Percentiles rank a stretch among this genome's conserved stretches.
Evolutionary conservation across 2,329 filamentous ascomycete genomes (phyloP).

Genomic region (Xylaria sp.): DNA sequence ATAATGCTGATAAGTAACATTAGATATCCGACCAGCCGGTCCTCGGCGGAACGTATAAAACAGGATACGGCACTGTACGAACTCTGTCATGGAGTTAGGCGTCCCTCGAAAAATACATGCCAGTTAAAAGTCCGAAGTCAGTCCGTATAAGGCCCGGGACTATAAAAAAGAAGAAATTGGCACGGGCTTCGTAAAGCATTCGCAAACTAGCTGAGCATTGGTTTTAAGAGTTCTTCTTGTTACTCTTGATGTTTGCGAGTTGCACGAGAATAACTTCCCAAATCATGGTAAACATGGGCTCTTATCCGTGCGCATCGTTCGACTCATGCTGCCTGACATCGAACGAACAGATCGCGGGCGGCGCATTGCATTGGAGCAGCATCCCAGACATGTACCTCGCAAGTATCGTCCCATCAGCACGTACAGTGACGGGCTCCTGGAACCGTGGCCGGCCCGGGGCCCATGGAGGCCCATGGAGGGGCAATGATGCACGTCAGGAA

Average conservation of each 20-base stretch:
- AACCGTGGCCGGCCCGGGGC: background rate
- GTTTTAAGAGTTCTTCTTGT: background rate
- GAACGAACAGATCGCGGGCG: background rate
- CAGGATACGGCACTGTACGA: slow-evolving; percentile 18
- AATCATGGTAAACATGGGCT: background rate
- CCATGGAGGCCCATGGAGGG: slow-evolving; percentile 7
- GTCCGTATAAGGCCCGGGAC: slow-evolving; percentile 1
- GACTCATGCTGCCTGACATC: background rate
- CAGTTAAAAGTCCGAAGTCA: slow-evolving; percentile 20
- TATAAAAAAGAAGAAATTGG: background rate
- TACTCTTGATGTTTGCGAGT: background rate
- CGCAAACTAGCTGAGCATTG: background rate
- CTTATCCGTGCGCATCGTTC: background rate
- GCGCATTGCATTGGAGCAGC: background rate
- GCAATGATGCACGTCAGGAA: slow-evolving; percentile 8
- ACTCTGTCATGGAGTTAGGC: background rate
- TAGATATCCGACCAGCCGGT: slow-evolving; percentile 18
- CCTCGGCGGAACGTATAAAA: slow-evolving; percentile 24
- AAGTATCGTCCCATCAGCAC: slow-evolving; percentile 19
- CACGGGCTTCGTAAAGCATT: background rate
- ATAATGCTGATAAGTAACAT: slow-evolving; percentile 21
- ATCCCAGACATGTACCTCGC: slow-evolving; percentile 7
- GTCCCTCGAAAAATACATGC: slow-evolving; percentile 10
- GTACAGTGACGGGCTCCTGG: slow-evolving; percentile 12
- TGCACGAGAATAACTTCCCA: background rate